These are phyloP conservation scores for Daldinia bambusicola DNA, from an alignment of 495 filamentous ascomycete genomes.

Conservation along the genomic window DNA sequence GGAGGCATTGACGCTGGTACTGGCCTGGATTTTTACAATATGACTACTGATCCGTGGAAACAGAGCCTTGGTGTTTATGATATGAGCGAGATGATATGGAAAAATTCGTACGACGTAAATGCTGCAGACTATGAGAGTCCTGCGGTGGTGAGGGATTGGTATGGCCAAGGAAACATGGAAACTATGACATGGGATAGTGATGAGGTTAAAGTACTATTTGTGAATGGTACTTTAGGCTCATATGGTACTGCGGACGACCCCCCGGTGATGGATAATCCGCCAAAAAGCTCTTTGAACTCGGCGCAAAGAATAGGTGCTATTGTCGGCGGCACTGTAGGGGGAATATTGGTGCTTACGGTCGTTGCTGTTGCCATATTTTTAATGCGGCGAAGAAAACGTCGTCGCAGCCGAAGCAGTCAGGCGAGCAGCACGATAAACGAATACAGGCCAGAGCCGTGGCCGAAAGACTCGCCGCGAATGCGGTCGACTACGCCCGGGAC, in stretches of 20 bases:
- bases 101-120: constrained; percentile 50
- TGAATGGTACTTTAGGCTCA: constrained; percentile 23
- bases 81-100: constrained; percentile 54
- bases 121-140: constrained; percentile 51
- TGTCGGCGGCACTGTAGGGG: constrained; percentile 42
- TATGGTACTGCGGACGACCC: constrained; percentile 12
- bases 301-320: constrained; percentile 31
- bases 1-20: constrained; percentile 48
- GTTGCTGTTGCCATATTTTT: constrained; percentile 25
- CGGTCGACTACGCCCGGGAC: constrained; percentile 42
- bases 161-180: constrained; percentile 44
- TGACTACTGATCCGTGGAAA: constrained; percentile 52
- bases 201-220: constrained; percentile 42
- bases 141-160: constrained; percentile 46
- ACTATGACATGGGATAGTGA: constrained; percentile 44
- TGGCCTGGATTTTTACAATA: constrained; percentile 29
- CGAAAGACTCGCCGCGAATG: constrained; percentile 42
- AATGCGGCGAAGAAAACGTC: constrained; percentile 22
- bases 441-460: constrained; percentile 48
- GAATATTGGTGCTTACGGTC: constrained; percentile 20
- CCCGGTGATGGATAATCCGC: neutral
- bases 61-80: constrained; percentile 56
- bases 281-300: constrained; percentile 19
- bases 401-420: constrained; percentile 26
- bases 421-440: constrained; percentile 32